Conservation (phyloP, 2,329 filamentous ascomycete genomes). For the Fusarium nematophilum region DNA sequence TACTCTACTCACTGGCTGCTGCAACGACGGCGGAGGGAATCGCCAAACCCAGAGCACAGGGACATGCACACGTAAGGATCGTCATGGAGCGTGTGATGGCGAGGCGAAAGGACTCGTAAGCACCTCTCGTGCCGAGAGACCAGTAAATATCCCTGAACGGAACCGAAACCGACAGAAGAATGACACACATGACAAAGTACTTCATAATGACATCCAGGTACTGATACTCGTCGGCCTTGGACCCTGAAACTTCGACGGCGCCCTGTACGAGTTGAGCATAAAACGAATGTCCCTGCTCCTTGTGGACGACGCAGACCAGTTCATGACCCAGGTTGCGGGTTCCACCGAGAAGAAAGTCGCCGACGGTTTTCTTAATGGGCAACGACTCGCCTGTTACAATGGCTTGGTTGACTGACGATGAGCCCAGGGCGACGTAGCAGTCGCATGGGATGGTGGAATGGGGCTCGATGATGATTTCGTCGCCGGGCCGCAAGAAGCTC, state of each 20-base stretch:
- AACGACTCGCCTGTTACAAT: constrained; percentile 14
- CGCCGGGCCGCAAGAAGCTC: constrained; percentile 2
- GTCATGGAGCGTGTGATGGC: constrained; percentile 1
- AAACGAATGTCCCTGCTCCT: constrained; percentile 7
- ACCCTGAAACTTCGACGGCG: not conserved
- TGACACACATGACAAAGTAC: not conserved
- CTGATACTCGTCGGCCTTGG: not conserved
- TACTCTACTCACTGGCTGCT: constrained; percentile 3
- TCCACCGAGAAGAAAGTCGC: constrained; percentile 4
- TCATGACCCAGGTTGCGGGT: constrained; percentile 5
- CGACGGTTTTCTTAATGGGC: constrained; percentile 1
- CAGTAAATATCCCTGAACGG: not conserved
- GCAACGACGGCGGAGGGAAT: constrained; percentile 5
- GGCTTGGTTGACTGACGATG: constrained; percentile 9
- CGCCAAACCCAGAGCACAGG: constrained; percentile 10
- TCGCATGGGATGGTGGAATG: constrained; percentile 11
- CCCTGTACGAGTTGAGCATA: constrained; percentile 7
- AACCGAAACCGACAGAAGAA: not conserved
- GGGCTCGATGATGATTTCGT: constrained; percentile 4
- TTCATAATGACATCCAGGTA: not conserved
- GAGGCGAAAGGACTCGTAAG: not conserved
- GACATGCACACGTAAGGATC: constrained; percentile 9
- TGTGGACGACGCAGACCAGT: constrained; percentile 6
- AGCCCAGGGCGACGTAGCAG: constrained; percentile 8
- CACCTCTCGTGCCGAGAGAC: not conserved